These are phyloP conservation scores for Aspergillus pseudoglaucus DNA, from an alignment of 2,329 filamentous ascomycete species.

Conservation along the genomic window DNA sequence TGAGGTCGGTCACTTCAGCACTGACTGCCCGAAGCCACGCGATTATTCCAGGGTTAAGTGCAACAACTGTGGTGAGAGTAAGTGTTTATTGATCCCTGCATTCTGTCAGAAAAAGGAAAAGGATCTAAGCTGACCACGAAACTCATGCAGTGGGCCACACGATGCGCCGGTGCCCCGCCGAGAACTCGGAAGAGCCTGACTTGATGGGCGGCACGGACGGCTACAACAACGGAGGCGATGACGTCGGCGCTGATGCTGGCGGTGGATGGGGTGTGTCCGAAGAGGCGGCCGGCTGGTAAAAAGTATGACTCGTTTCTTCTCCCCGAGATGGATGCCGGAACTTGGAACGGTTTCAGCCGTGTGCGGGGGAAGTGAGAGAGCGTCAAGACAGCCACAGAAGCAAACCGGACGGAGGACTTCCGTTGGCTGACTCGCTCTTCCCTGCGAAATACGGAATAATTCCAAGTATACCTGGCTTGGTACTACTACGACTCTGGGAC, in stretches of 20 bases:
- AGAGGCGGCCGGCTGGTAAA: neutral
- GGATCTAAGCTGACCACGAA: slow-evolving; percentile 2
- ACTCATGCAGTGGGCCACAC: slow-evolving; percentile 38
- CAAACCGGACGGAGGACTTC: neutral
- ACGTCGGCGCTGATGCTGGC: slow-evolving; percentile 11
- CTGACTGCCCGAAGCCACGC: slow-evolving; percentile 39
- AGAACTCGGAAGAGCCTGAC: slow-evolving; percentile 10
- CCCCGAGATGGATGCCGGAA: too few relatives aligned
- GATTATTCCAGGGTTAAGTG: slow-evolving; percentile 41
- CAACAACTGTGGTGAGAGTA: slow-evolving; percentile 40
- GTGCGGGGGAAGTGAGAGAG: neutral
- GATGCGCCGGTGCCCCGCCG: slow-evolving; percentile 30
- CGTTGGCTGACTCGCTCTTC: neutral
- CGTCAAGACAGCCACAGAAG: neutral
- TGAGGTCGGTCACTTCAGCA: slow-evolving; percentile 36
- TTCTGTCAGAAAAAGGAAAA: neutral
- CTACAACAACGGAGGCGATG: neutral
- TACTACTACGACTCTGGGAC: neutral
- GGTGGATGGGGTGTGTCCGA: neutral
- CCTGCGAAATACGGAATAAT: too few relatives aligned
- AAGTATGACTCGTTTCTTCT: neutral
- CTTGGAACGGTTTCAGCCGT: neutral
- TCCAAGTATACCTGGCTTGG: neutral
- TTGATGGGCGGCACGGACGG: neutral
- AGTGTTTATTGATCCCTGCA: slow-evolving; percentile 8